Base-by-base conservation (phyloP, 2,329 filamentous ascomycete genomes). In the Calonectria pseudoreteaudii region DNA sequence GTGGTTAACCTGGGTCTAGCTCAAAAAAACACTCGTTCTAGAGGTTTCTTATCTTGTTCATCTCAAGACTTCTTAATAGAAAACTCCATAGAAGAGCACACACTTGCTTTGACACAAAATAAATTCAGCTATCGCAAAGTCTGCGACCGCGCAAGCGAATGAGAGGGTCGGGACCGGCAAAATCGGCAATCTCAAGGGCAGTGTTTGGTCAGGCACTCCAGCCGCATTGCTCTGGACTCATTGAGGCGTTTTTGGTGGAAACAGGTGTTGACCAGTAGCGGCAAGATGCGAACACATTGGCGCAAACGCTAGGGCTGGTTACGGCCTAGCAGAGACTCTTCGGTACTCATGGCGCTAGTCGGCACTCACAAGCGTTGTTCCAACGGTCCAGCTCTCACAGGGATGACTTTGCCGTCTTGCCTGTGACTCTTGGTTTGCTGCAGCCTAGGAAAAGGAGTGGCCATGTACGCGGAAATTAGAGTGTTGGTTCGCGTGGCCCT, bases 171-270 rank as follows among this genome's bases (percentile, higher is more conserved):
- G 34, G 36, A 14, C 56, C 56, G 56, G 56, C 56, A 62, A 62
- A 41, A 20, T 41, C 56, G 56, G 56, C 56, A 62, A 7, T 13
- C 56, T 10, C 34, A 62, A 60, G 23, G 56, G 23, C 34, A 41
- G 23, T 41, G 34, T 28, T 41, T 62, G 34, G 56, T 62, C 34
- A 62, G 56, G 23, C 56, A 41, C n/a, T 62, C 56, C 56, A 62
- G 56, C 56, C 56, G 56, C 56, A 62, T 62, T 23, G 56, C 56
- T 62, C 56, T 34, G 41, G 36, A 62, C 56, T 41, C 56, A 28
- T 30, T 28, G 56, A 62, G 56, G 56, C 56, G 56, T 62, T 41
- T 60, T 26, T 41, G n/a, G 13, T 9, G 56, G 38, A 28, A 26
- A 62, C 34, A n/a, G n/a, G 16, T n/a, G 38, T 41, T 30, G 56